A percentile compares a stretch with the other conserved stretches of the same genome.
phyloP scores from a whole-genome alignment of 805 yeast genomes.

The Zygosaccharomyces bisporus region DNA sequence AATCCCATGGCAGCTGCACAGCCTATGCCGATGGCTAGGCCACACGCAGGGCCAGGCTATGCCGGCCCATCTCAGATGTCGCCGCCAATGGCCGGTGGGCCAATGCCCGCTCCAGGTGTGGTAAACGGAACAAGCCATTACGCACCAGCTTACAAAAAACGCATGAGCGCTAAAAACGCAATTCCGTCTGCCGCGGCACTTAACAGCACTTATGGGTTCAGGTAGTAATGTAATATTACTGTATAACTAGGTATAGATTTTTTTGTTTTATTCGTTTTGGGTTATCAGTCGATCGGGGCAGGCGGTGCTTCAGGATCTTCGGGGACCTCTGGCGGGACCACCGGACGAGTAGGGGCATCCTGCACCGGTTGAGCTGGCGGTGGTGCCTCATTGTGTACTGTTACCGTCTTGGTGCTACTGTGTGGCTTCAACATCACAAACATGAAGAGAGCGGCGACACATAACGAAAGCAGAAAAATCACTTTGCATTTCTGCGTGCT shows the following conservation, averaged over 20 bases:
- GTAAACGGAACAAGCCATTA: slow-evolving; percentile 21
- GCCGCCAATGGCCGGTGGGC: slow-evolving; percentile 2
- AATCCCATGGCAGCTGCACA: not conserved
- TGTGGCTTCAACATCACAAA: slow-evolving; percentile 66
- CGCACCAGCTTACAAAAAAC: slow-evolving; percentile 41
- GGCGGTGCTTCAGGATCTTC: not conserved
- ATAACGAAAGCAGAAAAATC: slow-evolving; percentile 64
- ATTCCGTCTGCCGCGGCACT: slow-evolving; percentile 43
- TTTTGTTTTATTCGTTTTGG: not conserved
- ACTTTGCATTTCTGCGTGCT: slow-evolving; percentile 88
- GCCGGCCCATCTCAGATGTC: slow-evolving; percentile 3
- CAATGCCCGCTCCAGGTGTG: slow-evolving; percentile 4
- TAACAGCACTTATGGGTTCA: slow-evolving; percentile 44
- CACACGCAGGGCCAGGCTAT: not conserved
- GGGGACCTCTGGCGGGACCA: not conserved
- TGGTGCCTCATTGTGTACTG: not conserved
- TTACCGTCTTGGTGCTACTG: slow-evolving; percentile 9
- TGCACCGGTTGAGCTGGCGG: slow-evolving; percentile 1
- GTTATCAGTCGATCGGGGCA: not conserved
- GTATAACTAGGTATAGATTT: slow-evolving; percentile 8
- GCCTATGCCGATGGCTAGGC: slow-evolving; percentile 5
- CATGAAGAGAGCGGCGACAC: slow-evolving; percentile 69
- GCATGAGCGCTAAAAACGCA: slow-evolving; percentile 33
- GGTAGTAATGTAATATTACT: slow-evolving; percentile 22
- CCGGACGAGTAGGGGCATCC: not conserved